phyloP scores from a whole-genome alignment of 768 basidiomycete genomes.

The Pulveroboletus frians region DNA sequence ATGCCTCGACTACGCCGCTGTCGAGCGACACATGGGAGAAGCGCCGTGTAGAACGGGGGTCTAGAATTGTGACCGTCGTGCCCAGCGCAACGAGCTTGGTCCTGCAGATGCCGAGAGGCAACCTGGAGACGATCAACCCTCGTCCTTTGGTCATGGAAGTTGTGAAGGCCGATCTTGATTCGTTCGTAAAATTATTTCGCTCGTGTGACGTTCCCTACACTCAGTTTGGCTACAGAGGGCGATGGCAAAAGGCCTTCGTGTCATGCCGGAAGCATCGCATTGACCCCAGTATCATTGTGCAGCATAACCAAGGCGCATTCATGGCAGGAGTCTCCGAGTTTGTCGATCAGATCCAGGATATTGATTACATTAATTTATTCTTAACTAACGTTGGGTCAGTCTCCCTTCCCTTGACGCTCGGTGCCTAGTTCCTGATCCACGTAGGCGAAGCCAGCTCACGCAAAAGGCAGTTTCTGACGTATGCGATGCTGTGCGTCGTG shows the following conservation, averaged over 20 bases:
- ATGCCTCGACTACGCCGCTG: conserved; percentile 10
- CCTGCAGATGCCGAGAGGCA: conserved; percentile 96
- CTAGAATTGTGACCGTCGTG: conserved; percentile 81
- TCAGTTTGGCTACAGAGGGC: conserved; percentile 41
- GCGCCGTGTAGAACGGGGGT: conserved; percentile 84
- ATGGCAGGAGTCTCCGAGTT: conserved; percentile 58
- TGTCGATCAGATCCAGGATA: conserved; percentile 80
- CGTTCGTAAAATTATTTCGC: conserved; percentile 31
- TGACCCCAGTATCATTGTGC: conserved; percentile 84
- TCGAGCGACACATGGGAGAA: conserved; percentile 49
- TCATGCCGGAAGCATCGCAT: conserved; percentile 92
- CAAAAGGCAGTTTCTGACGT: conserved; percentile 58
- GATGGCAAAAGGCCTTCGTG: conserved; percentile 83
- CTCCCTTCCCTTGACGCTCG: not conserved
- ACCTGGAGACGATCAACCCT: conserved; percentile 93
- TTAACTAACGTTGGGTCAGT: conserved; percentile 77
- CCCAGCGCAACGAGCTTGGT: conserved; percentile 86
- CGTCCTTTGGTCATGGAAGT: conserved; percentile 86
- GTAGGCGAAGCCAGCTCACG: conserved; percentile 55
- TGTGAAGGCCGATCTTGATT: conserved; percentile 68
- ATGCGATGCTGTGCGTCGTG: conserved; percentile 70
- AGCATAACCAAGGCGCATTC: conserved; percentile 70
- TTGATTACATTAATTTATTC: conserved; percentile 91
- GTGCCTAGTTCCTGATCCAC: conserved; percentile 1
- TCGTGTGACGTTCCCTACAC: not conserved